phyloP scores from a whole-genome alignment of 2,329 filamentous ascomycete genomes.

The Neonectria neomacrospora region DNA sequence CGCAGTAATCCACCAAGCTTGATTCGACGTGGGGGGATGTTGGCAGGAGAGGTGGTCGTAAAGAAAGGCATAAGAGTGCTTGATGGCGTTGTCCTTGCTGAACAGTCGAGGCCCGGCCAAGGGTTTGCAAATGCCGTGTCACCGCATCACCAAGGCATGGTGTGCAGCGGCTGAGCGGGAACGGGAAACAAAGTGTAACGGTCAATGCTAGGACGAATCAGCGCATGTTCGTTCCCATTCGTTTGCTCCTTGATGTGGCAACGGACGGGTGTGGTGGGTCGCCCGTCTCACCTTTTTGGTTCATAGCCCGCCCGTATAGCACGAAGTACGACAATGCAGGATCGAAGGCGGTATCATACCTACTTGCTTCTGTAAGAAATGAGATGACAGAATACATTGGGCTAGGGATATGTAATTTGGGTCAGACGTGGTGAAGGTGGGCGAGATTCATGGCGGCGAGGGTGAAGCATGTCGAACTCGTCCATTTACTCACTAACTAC shows the following conservation, averaged over 20 bases:
- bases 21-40: neutral
- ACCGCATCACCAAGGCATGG: neutral
- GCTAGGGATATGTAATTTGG: neutral
- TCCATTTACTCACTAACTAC: neutral
- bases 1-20: constrained; percentile 1
- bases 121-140: constrained; percentile 1
- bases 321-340: neutral
- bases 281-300: neutral
- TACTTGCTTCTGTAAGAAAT: neutral
- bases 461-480: neutral
- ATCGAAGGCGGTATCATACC: neutral
- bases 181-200: constrained; percentile 18
- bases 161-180: constrained; percentile 11
- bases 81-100: neutral
- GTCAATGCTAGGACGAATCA: constrained; percentile 11
- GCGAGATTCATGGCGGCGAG: neutral
- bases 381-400: neutral
- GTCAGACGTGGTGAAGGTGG: neutral
- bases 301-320: neutral
- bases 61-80: neutral
- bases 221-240: neutral
- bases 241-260: constrained; percentile 1
- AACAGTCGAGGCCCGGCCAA: neutral
- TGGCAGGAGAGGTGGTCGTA: neutral
- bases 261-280: neutral